Percentiles rank a stretch among this genome's conserved stretches.
phyloP scores from a whole-genome alignment of 2,329 filamentous ascomycete genomes.

The Exophiala spinifera region DNA sequence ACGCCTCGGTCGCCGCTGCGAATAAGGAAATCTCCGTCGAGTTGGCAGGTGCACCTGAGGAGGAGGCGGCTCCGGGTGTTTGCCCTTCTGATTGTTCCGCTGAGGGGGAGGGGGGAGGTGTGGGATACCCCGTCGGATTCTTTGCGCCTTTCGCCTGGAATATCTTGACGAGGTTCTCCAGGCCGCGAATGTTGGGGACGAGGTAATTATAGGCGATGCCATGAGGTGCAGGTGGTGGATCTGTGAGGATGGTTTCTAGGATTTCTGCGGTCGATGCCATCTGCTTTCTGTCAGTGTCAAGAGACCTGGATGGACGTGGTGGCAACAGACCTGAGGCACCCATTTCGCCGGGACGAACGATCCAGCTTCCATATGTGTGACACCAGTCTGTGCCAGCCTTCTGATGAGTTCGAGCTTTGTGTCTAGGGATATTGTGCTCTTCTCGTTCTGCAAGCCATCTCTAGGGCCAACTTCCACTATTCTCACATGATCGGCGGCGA shows the following conservation, averaged over 20 bases:
- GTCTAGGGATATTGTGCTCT: conserved; percentile 46
- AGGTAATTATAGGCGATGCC: conserved; percentile 65
- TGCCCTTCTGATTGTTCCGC: conserved; percentile 33
- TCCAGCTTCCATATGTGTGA: conserved; percentile 52
- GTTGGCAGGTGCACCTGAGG: conserved; percentile 30
- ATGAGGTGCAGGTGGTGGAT: conserved; percentile 48
- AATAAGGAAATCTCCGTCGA: conserved; percentile 61
- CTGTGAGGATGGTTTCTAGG: conserved; percentile 52
- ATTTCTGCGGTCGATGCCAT: conserved; percentile 65
- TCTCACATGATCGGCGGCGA: conserved; percentile 48
- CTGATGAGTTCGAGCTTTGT: conserved; percentile 51
- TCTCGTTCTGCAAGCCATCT: conserved; percentile 55
- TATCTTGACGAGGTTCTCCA: conserved; percentile 57
- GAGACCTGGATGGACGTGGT: neutral
- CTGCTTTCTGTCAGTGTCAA: conserved; percentile 35
- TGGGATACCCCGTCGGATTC: conserved; percentile 35
- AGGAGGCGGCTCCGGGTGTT: conserved; percentile 41
- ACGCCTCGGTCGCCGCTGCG: conserved; percentile 62
- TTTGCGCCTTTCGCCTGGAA: conserved; percentile 42
- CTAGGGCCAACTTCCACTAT: conserved; percentile 54
- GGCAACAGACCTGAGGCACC: conserved; percentile 49
- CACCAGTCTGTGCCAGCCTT: conserved; percentile 46
- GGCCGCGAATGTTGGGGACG: conserved; percentile 60
- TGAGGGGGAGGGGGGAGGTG: conserved; percentile 36
- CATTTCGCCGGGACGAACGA: conserved; percentile 55